Percentiles rank a stretch among this genome's conserved stretches.
Conservation (phyloP, 2,329 filamentous ascomycete species). For the Pyrenophora teres region DNA sequence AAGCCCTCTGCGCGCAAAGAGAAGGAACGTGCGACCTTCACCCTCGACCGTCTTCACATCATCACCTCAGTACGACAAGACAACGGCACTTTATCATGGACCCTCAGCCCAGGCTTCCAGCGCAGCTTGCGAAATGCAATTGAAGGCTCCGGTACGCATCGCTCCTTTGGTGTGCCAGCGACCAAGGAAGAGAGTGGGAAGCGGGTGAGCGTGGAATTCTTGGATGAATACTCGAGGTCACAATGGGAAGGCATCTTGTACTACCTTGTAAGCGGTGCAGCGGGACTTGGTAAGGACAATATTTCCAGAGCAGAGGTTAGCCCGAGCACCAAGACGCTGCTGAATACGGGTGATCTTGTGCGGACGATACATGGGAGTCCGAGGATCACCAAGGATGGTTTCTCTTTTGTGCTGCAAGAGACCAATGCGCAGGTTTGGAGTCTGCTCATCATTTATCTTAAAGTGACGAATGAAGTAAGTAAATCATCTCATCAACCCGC, state of each 20-base stretch:
- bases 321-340: conserved; percentile 76
- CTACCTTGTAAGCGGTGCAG: conserved; percentile 84
- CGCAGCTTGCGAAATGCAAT: conserved; percentile 83
- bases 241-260: conserved; percentile 97
- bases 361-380: conserved; percentile 62
- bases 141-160: conserved; percentile 81
- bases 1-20: conserved; percentile 72
- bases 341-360: conserved; percentile 81
- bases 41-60: conserved; percentile 86
- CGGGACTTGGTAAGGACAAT: conserved; percentile 38
- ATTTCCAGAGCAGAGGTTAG: conserved; percentile 56
- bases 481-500: background rate
- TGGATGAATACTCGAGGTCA: conserved; percentile 82
- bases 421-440: conserved; percentile 98
- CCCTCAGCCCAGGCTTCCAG: conserved; percentile 80
- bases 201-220: conserved; percentile 70
- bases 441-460: conserved; percentile 88
- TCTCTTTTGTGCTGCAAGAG: conserved; percentile 92
- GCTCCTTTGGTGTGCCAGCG: conserved; percentile 89
- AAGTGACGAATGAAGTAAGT: conserved; percentile 70
- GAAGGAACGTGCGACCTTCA: conserved; percentile 80
- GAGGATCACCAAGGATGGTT: conserved; percentile 88
- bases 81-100: conserved; percentile 71
- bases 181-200: conserved; percentile 62
- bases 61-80: conserved; percentile 61